Percentiles rank a stretch among this genome's conserved stretches.
phyloP scores from a whole-genome alignment of 2,329 filamentous ascomycete genomes.

The Sclerotinia subarctica region DNA sequence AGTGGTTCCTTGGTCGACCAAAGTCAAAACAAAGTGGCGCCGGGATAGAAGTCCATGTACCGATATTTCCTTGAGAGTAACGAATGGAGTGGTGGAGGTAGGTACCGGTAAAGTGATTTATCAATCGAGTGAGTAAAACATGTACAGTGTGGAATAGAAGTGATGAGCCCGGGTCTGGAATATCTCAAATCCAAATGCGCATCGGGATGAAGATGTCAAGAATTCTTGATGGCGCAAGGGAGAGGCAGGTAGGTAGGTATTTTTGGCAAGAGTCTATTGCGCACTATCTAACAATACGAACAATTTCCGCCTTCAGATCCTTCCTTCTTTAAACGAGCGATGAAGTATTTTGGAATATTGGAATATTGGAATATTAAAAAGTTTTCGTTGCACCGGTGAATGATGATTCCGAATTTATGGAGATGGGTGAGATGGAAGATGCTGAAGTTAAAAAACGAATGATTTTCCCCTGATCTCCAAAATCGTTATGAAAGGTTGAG shows the following conservation, averaged over 20 bases:
- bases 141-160: not conserved
- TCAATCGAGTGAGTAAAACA: not conserved
- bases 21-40: conserved; percentile 29
- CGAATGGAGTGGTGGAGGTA: conserved; percentile 8
- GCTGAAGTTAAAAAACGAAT: conserved; percentile 2
- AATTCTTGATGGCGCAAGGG: not conserved
- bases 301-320: not conserved
- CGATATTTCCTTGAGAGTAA: not conserved
- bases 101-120: not conserved
- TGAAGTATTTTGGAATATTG: not conserved
- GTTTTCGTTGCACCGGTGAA: not conserved
- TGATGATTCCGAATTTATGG: not conserved
- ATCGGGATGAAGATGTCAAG: no score
- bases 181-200: no score
- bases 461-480: conserved; percentile 2
- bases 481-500: not conserved
- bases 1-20: conserved; percentile 37
- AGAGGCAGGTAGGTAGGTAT: not conserved
- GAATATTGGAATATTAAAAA: not conserved
- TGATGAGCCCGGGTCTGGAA: no score
- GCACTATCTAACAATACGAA: not conserved
- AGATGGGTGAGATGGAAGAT: not conserved
- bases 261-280: not conserved
- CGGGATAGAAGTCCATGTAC: conserved; percentile 21
- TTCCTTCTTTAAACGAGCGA: conserved; percentile 2